Base-by-base conservation (phyloP, 495 filamentous ascomycete genomes). In the Pseudevernia furfuracea region DNA sequence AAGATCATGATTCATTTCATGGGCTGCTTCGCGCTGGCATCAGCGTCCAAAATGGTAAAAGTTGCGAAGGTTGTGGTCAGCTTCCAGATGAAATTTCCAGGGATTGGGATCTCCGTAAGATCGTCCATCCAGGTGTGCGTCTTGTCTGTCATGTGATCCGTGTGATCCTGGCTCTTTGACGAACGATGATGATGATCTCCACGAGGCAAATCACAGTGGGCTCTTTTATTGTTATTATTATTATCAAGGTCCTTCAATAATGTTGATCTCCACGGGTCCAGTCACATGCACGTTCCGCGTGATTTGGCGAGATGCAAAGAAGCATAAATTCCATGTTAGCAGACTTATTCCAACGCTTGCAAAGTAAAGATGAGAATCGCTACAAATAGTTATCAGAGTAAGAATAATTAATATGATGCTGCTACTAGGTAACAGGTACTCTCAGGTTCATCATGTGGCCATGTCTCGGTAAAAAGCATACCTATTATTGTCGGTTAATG, bases 401-500 rank as follows among this genome's bases (percentile, higher is more conserved):
- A n/a, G n/a, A n/a, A n/a, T n/a, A n/a, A n/a, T n/a, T n/a, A n/a
- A n/a, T n/a, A n/a, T n/a, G n/a, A n/a, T n/a, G n/a, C n/a, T n/a
- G n/a, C n/a, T n/a, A n/a, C n/a, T n/a, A n/a, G n/a, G n/a, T n/a
- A n/a, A n/a, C n/a, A n/a, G n/a, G n/a, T n/a, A n/a, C n/a, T n/a
- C n/a, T n/a, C n/a, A n/a, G n/a, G n/a, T 41, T 41, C 3, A 6
- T 14, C 6, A 10, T 48, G 44, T 1, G 1, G 44, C n/a, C 46
- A 30, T 53, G 28, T 12, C 46, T 48, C n/a, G 49, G 49, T 32
- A 32, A n/a, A n/a, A n/a, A n/a, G n/a, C n/a, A n/a, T n/a, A n/a
- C n/a, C n/a, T n/a, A 62, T 15, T 23, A 41, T 55, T 37, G 19
- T 59, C 62, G 62, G 62, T 59, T 64, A 48, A 39, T 48, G 62